Evolutionary conservation across 192 early-diverging fungal genomes (phyloP), one percentile per base, ranked within the genome.

Genomic region (Linnemannia hyalina): DNA sequence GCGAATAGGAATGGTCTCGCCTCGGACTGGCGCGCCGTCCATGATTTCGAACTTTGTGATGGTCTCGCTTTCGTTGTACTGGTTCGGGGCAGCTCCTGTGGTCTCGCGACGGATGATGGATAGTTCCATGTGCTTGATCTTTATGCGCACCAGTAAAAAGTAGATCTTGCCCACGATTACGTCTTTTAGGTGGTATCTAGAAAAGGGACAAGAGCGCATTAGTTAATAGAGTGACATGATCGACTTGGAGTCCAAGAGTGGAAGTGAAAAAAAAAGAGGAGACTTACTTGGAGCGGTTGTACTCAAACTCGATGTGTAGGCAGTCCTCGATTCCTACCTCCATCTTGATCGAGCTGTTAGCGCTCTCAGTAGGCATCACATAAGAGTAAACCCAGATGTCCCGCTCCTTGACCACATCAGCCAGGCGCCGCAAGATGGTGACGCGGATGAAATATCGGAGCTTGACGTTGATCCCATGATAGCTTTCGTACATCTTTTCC

Each of bases 11-110:
- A 99, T 99, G 4, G 97, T 98, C 89, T 99, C 99, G 32, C 97
- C 84, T 76, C 94, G 92, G 20, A 98, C 98, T 40, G 99, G 98
- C 32, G 98, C 98, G 13, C 99, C 99, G 86, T 99, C 99, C 99
- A 99, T 99, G 86, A 99, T 99, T 88, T 99, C 99, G 88, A 98
- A 99, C 89, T 98, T 98, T 73, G 98, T 99, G 69, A 99, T 96
- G 0, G 97, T 99, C 90, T 99, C 99, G 89, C 96, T 97, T 90
- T 99, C 99, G 89, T 99, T 99, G 91, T 98, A 98, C 85, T 98
- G 96, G 85, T 99, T 99, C 26, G 97, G 98, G 40, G 96, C 97
- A 18, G 97, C 94, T 4, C 98, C 99, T 20, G 98, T 99, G 2
- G 98, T 97, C 89, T 99, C 99, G 23, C 99, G 92, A 13, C 98